Conservation (phyloP, 2,329 filamentous ascomycete genomes). For the Akanthomyces lecanii region DNA sequence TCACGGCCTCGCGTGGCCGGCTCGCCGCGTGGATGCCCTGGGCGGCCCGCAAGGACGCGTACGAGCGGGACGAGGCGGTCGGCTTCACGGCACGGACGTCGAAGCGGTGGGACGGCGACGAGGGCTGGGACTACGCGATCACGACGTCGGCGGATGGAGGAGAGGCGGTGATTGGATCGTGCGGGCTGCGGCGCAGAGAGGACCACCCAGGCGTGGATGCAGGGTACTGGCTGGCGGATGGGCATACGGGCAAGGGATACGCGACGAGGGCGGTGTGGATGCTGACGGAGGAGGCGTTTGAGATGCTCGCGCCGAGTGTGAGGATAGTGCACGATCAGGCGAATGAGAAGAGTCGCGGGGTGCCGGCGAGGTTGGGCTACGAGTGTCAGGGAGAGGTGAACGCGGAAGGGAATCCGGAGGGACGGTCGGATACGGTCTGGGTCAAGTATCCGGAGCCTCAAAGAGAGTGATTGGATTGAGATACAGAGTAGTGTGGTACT, state of each 20-base stretch:
- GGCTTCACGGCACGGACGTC: not conserved
- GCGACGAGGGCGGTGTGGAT: conserved; percentile 1
- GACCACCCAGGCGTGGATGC: conserved; percentile 2
- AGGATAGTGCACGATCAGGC: not conserved
- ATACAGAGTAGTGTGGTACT: too few relatives aligned
- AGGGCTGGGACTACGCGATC: conserved; percentile 1
- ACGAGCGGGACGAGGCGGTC: not conserved
- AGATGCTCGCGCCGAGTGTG: not conserved
- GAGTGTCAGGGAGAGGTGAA: not conserved
- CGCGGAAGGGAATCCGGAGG: not conserved
- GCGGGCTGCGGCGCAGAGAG: not conserved
- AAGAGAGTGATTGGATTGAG: not conserved
- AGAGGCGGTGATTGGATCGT: not conserved
- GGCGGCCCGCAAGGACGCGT: not conserved
- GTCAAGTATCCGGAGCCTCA: not conserved
- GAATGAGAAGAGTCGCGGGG: not conserved
- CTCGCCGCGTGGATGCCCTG: conserved; percentile 7
- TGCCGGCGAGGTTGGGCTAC: conserved; percentile 1
- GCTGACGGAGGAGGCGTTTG: not conserved
- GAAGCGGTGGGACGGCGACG: not conserved
- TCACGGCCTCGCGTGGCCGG: not conserved
- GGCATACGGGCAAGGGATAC: not conserved
- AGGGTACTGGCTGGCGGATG: conserved; percentile 10
- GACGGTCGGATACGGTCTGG: conserved; percentile 1
- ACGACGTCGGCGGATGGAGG: not conserved